Base-by-base conservation (phyloP, 768 basidiomycete species). In the Naganishia friedmannii region DNA sequence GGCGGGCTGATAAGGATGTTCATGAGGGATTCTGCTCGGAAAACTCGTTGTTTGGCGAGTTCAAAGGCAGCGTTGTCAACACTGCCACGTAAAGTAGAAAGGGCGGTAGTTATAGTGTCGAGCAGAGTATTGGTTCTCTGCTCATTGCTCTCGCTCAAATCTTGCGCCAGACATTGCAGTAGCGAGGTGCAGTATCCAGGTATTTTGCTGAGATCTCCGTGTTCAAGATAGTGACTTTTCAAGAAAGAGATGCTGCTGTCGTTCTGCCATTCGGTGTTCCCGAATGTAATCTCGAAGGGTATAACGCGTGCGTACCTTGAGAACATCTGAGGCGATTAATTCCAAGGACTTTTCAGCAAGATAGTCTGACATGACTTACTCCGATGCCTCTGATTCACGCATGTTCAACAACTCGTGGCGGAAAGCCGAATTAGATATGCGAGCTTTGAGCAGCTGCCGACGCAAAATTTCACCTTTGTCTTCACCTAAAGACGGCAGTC, bases 391-490 rank as follows among this genome's bases (percentile, higher is more conserved):
- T 28, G 21, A 17, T 21, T 29, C 60, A n/a, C 42, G 39, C 60
- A 63, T 45, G 15, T 37, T 42, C 21, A 63, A 42, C 60, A 63
- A 26, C 26, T 63, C 42, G 9, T 63, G 17, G 17, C 60, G 60
- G 39, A 63, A 63, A 26, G 60, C 60, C 12, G 39, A 23, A 63
- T 63, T 63, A n/a, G 60, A 29, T 12, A 63, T 19, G 23, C 34
- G 39, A 3, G 60, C 60, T 29, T 63, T 63, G 19, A 63, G 6
- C 3, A 69, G 46, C 46, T 54, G 68, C 23, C 68, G 58, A 17
- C 68, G 68, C 31, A 69, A 13, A 26, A 58, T 60, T 29, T 69
- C 68, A 7, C 56, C 68, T 19, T 60, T 42, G 7, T 69, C 68
- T 53, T 69, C 68, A 55, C 68, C 68, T 69, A n/a, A 57, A 26